Evolutionary conservation across 2,329 filamentous ascomycete genomes (phyloP), one percentile per base, ranked within the genome.

Genomic region (Pseudocercospora crystallina): DNA sequence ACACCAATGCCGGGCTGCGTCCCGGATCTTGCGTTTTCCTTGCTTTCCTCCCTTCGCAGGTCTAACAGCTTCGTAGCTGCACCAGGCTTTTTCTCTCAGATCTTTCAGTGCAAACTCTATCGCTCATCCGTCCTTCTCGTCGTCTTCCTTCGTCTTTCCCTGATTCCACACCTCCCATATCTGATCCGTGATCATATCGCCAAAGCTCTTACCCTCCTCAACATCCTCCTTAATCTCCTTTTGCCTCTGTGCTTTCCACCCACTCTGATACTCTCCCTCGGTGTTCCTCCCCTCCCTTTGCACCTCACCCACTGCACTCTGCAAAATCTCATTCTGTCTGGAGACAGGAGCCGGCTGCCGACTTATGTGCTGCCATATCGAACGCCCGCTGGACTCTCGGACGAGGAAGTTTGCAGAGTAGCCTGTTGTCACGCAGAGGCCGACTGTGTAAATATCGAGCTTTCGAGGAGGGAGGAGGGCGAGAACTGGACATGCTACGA

Each of bases 391-490:
- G 12, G 54, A 53, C 42, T 74, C 68, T 34, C 68, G 68, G 11
- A 68, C 62, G 3, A 81, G 67, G 56, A 80, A 74, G 61, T 79
- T 76, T 8, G 76, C 75, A 8, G 75, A 77, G 31, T 76, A 69
- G 49, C 76, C 66, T 58, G 76, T 80, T 2, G 74, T 73, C 26
- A 73, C 66, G 36, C 73, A 67, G 7, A 85, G 74, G 0, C 72
- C 72, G 59, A 82, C 72, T 13, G 81, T 84, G 69, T 82, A 84
- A 46, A 80, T 61, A 62, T 85, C 82, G 43, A 85, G 67, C 67
- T 84, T 84, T 39, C 82, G 79, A 1, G 82, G 82, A 8, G 82
- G 82, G 8, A 85, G 68, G 12, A 76, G 62, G 41, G 77, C 76
- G 43, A 85, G 72, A 8, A 78, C 56, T 0, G 82, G 82, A 52